Evolutionary conservation across 768 basidiomycete species (phyloP).

Genomic region (Termitomyces sp.): DNA sequence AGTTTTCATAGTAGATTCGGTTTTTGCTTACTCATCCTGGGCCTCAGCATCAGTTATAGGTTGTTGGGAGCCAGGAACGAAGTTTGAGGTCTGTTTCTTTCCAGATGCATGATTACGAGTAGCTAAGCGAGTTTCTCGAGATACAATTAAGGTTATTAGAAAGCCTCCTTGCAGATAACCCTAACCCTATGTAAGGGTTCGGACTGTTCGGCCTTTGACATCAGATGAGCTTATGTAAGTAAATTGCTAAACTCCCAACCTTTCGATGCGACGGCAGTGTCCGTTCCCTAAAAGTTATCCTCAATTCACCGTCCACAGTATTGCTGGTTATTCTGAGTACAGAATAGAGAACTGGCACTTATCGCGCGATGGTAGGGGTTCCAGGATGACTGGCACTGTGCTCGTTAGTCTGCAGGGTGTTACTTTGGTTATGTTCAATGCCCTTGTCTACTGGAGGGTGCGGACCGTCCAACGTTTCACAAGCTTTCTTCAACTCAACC

Average conservation of each 20-base stretch:
- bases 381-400: conserved; percentile 21
- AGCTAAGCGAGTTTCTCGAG: background rate
- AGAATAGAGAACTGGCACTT: conserved; percentile 50
- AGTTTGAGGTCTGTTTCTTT: conserved; percentile 38
- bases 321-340: conserved; percentile 51
- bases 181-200: too few species aligned
- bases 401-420: conserved; percentile 14
- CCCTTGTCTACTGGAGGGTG: conserved; percentile 16
- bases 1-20: conserved; percentile 57
- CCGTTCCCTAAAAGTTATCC: conserved; percentile 25
- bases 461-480: background rate
- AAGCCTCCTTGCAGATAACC: too few species aligned
- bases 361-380: conserved; percentile 33
- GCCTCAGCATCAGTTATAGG: conserved; percentile 48
- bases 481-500: background rate
- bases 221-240: too few species aligned
- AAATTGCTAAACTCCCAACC: background rate
- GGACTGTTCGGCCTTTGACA: too few species aligned
- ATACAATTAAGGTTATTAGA: background rate
- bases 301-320: conserved; percentile 43
- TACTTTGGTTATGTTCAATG: conserved; percentile 27
- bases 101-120: conserved; percentile 16
- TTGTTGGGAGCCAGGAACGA: conserved; percentile 66
- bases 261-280: background rate
- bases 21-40: conserved; percentile 54